These are phyloP conservation scores for Amanita phalloides DNA, from an alignment of 768 basidiomycete genomes.

Conservation along the genomic window DNA sequence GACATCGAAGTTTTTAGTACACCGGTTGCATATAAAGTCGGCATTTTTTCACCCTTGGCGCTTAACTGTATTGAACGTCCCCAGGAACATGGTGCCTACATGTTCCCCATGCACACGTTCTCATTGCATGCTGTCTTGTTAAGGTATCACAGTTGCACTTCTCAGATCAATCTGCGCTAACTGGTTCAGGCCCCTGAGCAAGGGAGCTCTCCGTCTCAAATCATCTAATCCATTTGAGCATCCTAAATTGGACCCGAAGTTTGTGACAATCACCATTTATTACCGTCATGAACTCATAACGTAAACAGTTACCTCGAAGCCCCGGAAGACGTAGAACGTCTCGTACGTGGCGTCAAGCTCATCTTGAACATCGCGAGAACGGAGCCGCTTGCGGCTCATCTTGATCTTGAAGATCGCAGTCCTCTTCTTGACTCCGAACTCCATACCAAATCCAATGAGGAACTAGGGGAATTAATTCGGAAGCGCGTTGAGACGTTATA, in stretches of 20 bases:
- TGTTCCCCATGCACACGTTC: conserved; percentile 27
- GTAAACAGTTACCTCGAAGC: conserved; percentile 25
- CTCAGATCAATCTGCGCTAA: background rate
- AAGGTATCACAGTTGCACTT: conserved; percentile 13
- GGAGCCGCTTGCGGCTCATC: conserved; percentile 20
- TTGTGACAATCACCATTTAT: conserved; percentile 1
- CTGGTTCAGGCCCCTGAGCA: conserved; percentile 24
- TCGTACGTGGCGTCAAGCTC: conserved; percentile 26
- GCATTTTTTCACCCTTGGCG: background rate
- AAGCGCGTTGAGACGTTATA: conserved; percentile 34
- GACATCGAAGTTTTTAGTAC: conserved; percentile 33
- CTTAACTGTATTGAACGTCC: background rate
- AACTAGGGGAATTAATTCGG: conserved; percentile 26
- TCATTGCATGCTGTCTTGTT: conserved; percentile 26
- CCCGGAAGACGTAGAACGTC: conserved; percentile 25
- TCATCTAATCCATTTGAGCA: conserved; percentile 25
- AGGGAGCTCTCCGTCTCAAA: conserved; percentile 24
- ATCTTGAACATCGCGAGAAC: conserved; percentile 23
- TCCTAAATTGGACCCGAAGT: conserved; percentile 29
- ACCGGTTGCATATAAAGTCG: conserved; percentile 27
- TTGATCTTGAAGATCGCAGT: conserved; percentile 20
- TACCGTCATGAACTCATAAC: background rate
- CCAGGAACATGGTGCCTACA: conserved; percentile 24
- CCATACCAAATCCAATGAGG: conserved; percentile 24
- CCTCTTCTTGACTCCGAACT: conserved; percentile 25